Base-by-base conservation (phyloP, 163 green algal species). In the Botryococcus braunii region DNA sequence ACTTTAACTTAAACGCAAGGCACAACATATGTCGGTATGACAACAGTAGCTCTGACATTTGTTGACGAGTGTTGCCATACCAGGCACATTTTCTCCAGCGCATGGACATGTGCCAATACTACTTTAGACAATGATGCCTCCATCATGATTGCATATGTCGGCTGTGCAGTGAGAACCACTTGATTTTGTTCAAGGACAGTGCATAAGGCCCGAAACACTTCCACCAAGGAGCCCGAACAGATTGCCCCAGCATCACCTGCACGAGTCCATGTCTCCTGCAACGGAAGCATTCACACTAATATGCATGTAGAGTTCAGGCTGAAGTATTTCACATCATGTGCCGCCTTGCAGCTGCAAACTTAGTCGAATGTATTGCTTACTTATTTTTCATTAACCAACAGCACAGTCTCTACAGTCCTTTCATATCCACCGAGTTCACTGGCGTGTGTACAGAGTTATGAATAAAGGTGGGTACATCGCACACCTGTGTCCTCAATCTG, bases 71-170 rank as follows among this genome's bases (percentile, higher is more conserved):
- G 1, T 27, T 8, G 31, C 21, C 47, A 8, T 11, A 71, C 70
- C 62, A 71, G 70, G 41, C 70, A 71, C 6, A 76, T 43, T 27
- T 48, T 46, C 64, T 76, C 70, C 57, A 76, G 70, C 4, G 27
- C 40, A 29, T 58, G 39, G 0, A 72, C 57, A 25, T 72, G 70
- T 48, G 61, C 40, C 64, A 69, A 32, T 11, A 64, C 64, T 5
- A 71, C 70, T 36, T 76, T 71, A 48, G 29, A 37, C 2, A 76
- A 58, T 3, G 64, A 39, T 0, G 58, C 59, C 57, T 76, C 70
- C 64, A 76, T 56, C 34, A 76, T 46, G 9, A 31, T 48, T 1
- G 70, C 70, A 56, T 72, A 76, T 17, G 67, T 38, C 25, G 57
- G 57, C 23, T 72, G 57, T 2, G 57, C 56, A 2, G 64, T 65